phyloP scores from a whole-genome alignment of 257 asterid species.

The Rauvolfia tetraphylla region DNA sequence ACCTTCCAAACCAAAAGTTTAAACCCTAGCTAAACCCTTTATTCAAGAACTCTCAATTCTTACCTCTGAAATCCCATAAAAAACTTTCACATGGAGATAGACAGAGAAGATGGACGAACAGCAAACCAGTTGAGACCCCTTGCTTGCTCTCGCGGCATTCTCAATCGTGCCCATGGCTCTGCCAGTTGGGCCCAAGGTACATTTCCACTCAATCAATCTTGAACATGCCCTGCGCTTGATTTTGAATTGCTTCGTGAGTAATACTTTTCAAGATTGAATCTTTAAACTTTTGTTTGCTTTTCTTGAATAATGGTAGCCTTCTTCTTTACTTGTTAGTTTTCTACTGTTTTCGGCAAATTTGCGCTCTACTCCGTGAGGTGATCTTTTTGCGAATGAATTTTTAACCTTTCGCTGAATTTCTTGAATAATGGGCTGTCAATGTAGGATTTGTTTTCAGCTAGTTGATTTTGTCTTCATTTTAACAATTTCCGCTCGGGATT shows the following conservation, averaged over 20 bases:
- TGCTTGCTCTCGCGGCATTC: slow-evolving; percentile 63
- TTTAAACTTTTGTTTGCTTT: background rate
- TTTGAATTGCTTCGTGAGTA: background rate
- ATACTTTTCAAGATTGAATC: background rate
- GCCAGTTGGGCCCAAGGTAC: slow-evolving; percentile 59
- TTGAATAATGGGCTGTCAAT: background rate
- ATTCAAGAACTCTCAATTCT: background rate
- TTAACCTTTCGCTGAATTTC: background rate
- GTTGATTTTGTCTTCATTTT: background rate
- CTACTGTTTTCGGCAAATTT: background rate
- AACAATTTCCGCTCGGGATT: background rate
- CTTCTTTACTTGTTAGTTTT: background rate
- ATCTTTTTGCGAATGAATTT: background rate
- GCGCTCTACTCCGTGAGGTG: background rate
- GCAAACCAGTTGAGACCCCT: slow-evolving; percentile 76
- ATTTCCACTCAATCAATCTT: background rate
- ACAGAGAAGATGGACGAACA: slow-evolving; percentile 73
- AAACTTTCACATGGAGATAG: slow-evolving; percentile 38
- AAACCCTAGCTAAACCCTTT: slow-evolving; percentile 38
- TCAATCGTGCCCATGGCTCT: slow-evolving; percentile 93
- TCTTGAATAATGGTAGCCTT: background rate
- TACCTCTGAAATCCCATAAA: too few relatives aligned
- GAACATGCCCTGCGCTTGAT: background rate
- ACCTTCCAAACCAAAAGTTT: background rate
- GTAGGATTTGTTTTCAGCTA: background rate